Evolutionary conservation across 2,329 filamentous ascomycete genomes (phyloP).

Genomic region (Sordariomycetes sp.): DNA sequence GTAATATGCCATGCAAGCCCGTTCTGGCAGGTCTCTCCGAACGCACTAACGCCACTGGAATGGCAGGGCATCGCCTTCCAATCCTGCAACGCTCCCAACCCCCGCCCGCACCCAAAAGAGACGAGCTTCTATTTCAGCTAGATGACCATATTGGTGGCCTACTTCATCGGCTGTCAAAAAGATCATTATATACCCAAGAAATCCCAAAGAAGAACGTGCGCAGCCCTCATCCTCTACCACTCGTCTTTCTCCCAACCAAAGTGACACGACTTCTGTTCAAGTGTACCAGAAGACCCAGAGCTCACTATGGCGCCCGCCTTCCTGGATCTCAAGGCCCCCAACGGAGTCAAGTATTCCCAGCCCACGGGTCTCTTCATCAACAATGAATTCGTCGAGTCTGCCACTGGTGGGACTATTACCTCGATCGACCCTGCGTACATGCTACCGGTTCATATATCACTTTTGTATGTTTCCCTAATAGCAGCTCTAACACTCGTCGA

Average conservation of each 20-base stretch:
- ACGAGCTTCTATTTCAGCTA: no score
- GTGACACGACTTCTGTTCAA: background rate
- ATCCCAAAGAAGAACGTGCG: no score
- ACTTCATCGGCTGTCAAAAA: no score
- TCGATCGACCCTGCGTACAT: slow-evolving; percentile 18
- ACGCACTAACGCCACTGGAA: no score
- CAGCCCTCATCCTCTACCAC: background rate
- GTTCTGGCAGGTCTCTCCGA: no score
- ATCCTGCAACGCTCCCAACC: no score
- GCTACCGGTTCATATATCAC: background rate
- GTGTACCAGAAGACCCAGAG: background rate
- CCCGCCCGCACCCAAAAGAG: no score
- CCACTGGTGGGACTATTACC: slow-evolving; percentile 12
- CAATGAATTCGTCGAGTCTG: slow-evolving; percentile 13
- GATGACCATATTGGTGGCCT: no score
- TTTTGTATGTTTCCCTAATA: background rate
- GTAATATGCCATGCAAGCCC: no score
- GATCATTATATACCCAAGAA: no score
- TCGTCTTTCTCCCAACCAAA: background rate
- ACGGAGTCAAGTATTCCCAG: slow-evolving; percentile 23
- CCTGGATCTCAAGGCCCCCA: slow-evolving; percentile 18
- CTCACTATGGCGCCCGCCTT: slow-evolving; percentile 1
- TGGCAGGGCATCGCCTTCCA: no score
- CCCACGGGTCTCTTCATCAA: slow-evolving; percentile 13
- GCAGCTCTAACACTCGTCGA: background rate